phyloP scores from a whole-genome alignment of 805 yeast species.

The Lipomyces japonicus region DNA sequence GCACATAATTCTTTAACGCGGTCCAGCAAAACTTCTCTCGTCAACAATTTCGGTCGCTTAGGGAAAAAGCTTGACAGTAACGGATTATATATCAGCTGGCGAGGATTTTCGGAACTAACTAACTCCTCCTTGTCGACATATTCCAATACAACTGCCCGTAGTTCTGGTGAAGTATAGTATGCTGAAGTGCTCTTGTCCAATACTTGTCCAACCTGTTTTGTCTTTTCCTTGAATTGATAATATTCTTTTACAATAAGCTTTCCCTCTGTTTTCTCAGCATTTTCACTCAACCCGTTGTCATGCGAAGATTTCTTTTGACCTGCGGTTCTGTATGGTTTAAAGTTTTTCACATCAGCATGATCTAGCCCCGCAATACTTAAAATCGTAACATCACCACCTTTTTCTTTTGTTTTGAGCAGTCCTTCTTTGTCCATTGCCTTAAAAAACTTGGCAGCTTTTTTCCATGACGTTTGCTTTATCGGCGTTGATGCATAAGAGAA shows the following conservation, averaged over 20 bases:
- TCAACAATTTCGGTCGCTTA: slow-evolving; percentile 25
- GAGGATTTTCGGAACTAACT: slow-evolving; percentile 51
- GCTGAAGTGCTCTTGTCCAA: slow-evolving; percentile 41
- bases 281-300: not conserved
- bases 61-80: slow-evolving; percentile 35
- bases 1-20: slow-evolving; percentile 45
- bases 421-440: slow-evolving; percentile 80
- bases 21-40: slow-evolving; percentile 40
- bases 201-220: slow-evolving; percentile 48
- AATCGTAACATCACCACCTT: slow-evolving; percentile 73
- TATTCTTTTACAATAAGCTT: slow-evolving; percentile 10
- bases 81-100: slow-evolving; percentile 54
- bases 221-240: slow-evolving; percentile 42
- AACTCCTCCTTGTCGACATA: slow-evolving; percentile 57
- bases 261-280: not conserved
- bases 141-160: slow-evolving; percentile 49
- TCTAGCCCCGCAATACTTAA: slow-evolving; percentile 47
- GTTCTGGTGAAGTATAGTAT: slow-evolving; percentile 52
- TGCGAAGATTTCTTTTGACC: slow-evolving; percentile 14
- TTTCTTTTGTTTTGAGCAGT: slow-evolving; percentile 69
- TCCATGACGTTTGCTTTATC: slow-evolving; percentile 82
- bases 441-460: slow-evolving; percentile 77
- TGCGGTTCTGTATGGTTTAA: slow-evolving; percentile 55
- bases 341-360: slow-evolving; percentile 51
- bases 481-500: slow-evolving; percentile 34